phyloP scores from a whole-genome alignment of 2,329 filamentous ascomycete species.

The Penicillium sp. region DNA sequence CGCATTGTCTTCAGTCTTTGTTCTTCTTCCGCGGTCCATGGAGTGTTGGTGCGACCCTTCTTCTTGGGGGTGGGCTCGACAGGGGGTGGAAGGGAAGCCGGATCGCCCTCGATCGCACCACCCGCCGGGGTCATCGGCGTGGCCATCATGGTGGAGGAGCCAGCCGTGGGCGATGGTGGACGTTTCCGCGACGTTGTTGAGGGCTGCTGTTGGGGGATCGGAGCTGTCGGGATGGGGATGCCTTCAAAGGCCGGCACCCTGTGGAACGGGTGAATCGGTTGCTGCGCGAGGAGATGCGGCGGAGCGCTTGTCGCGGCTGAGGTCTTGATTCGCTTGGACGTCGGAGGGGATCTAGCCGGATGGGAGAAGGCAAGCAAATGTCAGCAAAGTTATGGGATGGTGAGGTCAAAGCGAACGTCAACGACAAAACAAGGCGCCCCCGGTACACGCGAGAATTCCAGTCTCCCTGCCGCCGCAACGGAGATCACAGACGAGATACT shows the following conservation, averaged over 20 bases:
- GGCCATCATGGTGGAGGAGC: constrained; percentile 38
- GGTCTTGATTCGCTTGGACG: constrained; percentile 44
- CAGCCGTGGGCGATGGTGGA: constrained; percentile 40
- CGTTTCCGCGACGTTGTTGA: constrained; percentile 42
- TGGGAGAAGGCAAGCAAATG: constrained; percentile 9
- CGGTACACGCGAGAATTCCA: constrained; percentile 7
- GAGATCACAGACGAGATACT: constrained; percentile 34
- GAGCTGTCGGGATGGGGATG: constrained; percentile 41
- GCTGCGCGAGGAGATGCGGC: constrained; percentile 39
- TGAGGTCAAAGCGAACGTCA: too few species aligned
- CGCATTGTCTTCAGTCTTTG: constrained; percentile 89
- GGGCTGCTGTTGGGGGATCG: constrained; percentile 33
- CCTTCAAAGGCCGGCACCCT: constrained; percentile 38
- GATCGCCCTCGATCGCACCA: constrained; percentile 31
- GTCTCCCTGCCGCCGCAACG: constrained; percentile 24
- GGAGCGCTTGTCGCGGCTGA: constrained; percentile 36
- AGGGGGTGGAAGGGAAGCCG: constrained; percentile 22
- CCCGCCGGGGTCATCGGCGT: constrained; percentile 31
- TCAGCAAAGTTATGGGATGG: constrained; percentile 1
- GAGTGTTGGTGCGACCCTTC: constrained; percentile 97
- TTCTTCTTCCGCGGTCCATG: constrained; percentile 95
- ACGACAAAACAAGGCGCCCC: constrained; percentile 14
- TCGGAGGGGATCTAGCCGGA: constrained; percentile 38
- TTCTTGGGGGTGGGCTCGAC: constrained; percentile 54
- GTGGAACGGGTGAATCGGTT: constrained; percentile 38